phyloP scores from a whole-genome alignment of 2,329 filamentous ascomycete species.

The Colletotrichum melonis region DNA sequence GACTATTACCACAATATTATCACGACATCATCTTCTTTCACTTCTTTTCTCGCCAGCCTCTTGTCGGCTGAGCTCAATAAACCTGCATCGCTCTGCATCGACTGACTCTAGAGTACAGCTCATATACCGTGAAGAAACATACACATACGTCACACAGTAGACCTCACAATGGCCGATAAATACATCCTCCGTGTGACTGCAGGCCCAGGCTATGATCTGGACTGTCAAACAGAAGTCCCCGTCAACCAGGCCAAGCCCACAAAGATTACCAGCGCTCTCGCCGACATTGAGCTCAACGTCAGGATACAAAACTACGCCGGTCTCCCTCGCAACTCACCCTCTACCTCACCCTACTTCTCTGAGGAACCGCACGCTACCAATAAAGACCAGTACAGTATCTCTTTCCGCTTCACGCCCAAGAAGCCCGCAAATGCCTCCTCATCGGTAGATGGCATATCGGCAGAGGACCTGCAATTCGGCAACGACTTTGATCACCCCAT shows the following conservation, averaged over 20 bases:
- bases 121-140: neutral
- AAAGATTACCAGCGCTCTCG: conserved; percentile 70
- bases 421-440: conserved; percentile 38
- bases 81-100: neutral
- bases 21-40: neutral
- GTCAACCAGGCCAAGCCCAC: conserved; percentile 78
- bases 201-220: conserved; percentile 78
- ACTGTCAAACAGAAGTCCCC: conserved; percentile 77
- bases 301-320: conserved; percentile 76
- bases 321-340: conserved; percentile 77
- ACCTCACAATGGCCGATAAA: conserved; percentile 68
- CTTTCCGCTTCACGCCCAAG: conserved; percentile 82
- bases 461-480: conserved; percentile 84
- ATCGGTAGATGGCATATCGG: conserved; percentile 65
- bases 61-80: neutral
- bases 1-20: neutral
- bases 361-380: conserved; percentile 72
- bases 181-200: conserved; percentile 87
- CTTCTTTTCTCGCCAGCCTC: neutral
- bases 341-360: conserved; percentile 82
- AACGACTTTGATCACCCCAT: conserved; percentile 97
- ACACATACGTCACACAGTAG: neutral
- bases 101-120: neutral
- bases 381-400: conserved; percentile 86
- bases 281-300: conserved; percentile 77